Base-by-base conservation (phyloP, 257 asterid species). In the Echium plantagineum region DNA sequence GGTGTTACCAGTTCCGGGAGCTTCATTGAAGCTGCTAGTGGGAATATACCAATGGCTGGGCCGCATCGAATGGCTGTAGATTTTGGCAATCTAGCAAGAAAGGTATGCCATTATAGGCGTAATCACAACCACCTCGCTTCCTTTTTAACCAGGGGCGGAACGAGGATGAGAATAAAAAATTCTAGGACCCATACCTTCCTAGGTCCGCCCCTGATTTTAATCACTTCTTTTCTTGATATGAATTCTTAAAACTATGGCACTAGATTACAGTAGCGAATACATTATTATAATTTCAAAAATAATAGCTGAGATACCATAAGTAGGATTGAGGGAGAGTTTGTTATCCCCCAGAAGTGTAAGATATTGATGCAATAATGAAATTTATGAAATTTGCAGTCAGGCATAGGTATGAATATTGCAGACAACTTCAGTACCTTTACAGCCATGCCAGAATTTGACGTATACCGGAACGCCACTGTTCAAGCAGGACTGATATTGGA, bases 401-500 rank as follows among this genome's bases (percentile, higher is more conserved):
- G 57, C 20, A 9, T n/a, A 53, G 22, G 9, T 21, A 3, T 53
- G 10, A 53, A 18, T 3, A 38, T 21, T 6, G 69, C 73, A 21
- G 24, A 38, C 48, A 67, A 71, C 58, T 38, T 47, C 19, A 74
- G 62, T 32, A 20, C 52, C 16, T 38, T 59, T 5, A 69, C 42
- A 55, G 65, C 55, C 8, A 42, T 42, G 7, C 60, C 9, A 10
- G 53, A 16, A 47, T 22, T 46, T n/a, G 52, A 18, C 12, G 57
- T 24, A n/a, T 58, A 35, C n/a, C 20, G 31, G 42, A 48, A 35
- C 20, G 60, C 72, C 0, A 51, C 57, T 30, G 21, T 66, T 30
- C 74, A 74, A 42, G 73, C 73, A 0, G 90, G 85, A 31, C 52
- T 80, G 15, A 66, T 90, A 63, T n/a, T 79, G 52, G 84, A 81